Conservation (phyloP, 345 rosid species). For the Euphorbia pulcherrima region DNA sequence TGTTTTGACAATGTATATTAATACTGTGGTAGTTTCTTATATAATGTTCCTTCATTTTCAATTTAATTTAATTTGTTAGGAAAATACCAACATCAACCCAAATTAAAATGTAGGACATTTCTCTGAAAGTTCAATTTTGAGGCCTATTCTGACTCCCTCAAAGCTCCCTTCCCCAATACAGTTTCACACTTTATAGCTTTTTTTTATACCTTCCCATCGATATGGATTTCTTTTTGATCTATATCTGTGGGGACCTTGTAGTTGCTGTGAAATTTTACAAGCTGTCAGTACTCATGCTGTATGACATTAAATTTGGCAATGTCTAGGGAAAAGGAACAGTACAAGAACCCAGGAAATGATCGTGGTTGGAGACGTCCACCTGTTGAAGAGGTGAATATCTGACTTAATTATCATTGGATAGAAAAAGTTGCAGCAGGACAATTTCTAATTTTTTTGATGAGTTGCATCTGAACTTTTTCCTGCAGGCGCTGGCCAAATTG, state of each 20-base stretch:
- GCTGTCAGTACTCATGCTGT: background rate
- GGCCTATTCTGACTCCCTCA: background rate
- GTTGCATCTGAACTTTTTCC: slow-evolving; percentile 14
- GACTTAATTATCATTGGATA: slow-evolving; percentile 8
- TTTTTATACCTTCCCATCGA: background rate
- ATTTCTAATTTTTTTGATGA: background rate
- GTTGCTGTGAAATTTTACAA: background rate
- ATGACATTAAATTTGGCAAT: slow-evolving; percentile 18
- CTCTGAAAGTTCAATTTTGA: background rate
- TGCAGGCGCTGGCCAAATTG: slow-evolving; percentile 67
- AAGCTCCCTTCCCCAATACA: background rate
- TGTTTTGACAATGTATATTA: background rate
- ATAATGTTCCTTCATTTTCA: background rate
- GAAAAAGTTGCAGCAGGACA: background rate
- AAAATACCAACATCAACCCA: background rate
- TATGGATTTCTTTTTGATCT: background rate
- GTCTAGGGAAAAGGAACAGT: slow-evolving; percentile 72
- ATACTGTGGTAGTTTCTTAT: background rate
- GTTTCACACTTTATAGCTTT: background rate
- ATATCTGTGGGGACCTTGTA: background rate
- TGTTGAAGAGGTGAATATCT: slow-evolving; percentile 66
- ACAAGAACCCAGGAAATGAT: slow-evolving; percentile 54
- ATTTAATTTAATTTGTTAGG: background rate
- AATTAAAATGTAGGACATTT: background rate
- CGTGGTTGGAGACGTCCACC: slow-evolving; percentile 70